phyloP scores from a whole-genome alignment of 73 alveolate genomes.

The Chromera velia region DNA sequence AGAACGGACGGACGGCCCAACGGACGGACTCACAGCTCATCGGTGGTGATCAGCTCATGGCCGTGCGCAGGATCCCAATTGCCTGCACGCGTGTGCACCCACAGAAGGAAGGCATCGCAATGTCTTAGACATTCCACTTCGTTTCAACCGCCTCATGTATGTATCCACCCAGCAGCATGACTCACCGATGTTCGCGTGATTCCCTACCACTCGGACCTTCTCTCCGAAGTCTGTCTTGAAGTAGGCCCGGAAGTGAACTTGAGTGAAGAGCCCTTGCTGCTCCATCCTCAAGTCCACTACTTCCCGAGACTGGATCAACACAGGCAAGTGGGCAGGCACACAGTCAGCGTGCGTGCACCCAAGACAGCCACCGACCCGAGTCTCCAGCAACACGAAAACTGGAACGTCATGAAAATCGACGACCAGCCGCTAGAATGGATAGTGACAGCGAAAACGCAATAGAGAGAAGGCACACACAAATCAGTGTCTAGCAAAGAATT shows the following conservation, averaged over 20 bases:
- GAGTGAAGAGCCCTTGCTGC: not conserved
- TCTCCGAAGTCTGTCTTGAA: not conserved
- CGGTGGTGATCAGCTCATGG: not conserved
- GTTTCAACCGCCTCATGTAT: not conserved
- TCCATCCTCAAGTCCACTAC: too few relatives aligned
- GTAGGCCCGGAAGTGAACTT: not conserved
- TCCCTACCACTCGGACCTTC: not conserved
- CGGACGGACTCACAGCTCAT: not conserved
- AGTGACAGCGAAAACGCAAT: too few relatives aligned
- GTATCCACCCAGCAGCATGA: not conserved
- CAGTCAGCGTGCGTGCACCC: too few relatives aligned
- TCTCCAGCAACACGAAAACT: too few relatives aligned
- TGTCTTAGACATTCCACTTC: not conserved
- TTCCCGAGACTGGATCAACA: too few relatives aligned
- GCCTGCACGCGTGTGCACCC: not conserved
- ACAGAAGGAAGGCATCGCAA: not conserved
- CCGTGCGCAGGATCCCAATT: not conserved
- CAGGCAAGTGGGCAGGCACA: too few relatives aligned
- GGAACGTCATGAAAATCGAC: too few relatives aligned
- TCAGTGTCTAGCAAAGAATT: too few relatives aligned
- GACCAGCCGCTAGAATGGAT: too few relatives aligned
- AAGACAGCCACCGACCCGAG: too few relatives aligned
- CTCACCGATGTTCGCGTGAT: not conserved
- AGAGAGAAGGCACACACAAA: too few relatives aligned
- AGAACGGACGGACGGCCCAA: not conserved